These are phyloP conservation scores for Thozetella sp. DNA, from an alignment of 495 filamentous ascomycete genomes.

Conservation along the genomic window DNA sequence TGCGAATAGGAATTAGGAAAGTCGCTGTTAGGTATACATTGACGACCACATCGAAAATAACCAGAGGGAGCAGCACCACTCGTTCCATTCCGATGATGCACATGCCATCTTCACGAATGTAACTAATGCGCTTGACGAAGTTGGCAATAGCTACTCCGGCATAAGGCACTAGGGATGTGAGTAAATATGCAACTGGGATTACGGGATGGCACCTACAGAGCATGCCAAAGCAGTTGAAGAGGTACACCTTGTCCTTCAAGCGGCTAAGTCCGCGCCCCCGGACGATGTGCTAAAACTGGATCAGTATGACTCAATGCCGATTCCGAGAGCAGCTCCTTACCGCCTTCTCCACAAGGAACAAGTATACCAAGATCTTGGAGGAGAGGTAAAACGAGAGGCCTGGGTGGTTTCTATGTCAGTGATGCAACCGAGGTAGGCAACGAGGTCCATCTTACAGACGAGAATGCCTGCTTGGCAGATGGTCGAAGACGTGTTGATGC, in stretches of 20 bases:
- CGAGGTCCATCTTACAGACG: neutral
- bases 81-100: neutral
- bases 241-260: neutral
- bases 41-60: neutral
- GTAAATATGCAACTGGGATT: neutral
- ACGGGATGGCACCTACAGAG: neutral
- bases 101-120: neutral
- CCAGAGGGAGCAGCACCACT: neutral
- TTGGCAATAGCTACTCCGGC: neutral
- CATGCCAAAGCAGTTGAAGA: neutral
- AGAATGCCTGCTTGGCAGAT: neutral
- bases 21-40: neutral
- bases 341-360: neutral
- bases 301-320: neutral
- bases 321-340: neutral
- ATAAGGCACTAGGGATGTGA: neutral
- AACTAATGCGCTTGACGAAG: neutral
- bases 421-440: neutral
- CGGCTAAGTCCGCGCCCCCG: neutral
- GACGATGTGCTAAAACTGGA: neutral
- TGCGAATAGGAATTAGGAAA: neutral
- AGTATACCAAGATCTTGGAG: neutral
- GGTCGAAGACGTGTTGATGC: neutral
- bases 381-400: neutral
- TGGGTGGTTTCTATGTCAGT: neutral